A percentile compares a stretch with the other conserved stretches of the same genome.
Evolutionary conservation across 768 basidiomycete genomes (phyloP).

Genomic region (Tricholoma sp.): DNA sequence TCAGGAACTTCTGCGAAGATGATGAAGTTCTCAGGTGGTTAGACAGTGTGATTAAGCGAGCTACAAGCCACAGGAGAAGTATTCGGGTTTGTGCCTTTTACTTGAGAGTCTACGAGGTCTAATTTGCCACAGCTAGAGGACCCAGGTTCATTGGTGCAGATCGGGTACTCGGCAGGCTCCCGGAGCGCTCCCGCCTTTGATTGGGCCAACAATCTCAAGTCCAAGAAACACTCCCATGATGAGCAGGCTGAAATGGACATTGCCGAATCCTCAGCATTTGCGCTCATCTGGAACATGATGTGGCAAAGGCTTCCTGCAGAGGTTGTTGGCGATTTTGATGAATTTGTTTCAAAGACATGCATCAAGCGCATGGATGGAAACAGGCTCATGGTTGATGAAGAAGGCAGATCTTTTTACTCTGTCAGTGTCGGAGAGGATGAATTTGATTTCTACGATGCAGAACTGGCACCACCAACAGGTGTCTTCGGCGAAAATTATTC

Average conservation of each 20-base stretch:
- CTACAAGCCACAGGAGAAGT: no score
- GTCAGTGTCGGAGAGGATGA: neutral
- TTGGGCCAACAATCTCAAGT: constrained; percentile 12
- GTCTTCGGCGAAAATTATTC: constrained; percentile 13
- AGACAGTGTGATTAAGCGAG: no score
- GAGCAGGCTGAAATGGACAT: constrained; percentile 1
- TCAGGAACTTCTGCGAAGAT: no score
- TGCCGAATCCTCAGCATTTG: constrained; percentile 6
- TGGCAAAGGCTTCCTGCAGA: constrained; percentile 7
- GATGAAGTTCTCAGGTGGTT: no score
- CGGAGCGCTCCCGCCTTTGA: constrained; percentile 8
- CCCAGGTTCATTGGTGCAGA: constrained; percentile 7
- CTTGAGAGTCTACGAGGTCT: no score
- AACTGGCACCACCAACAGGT: constrained; percentile 14
- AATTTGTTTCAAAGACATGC: neutral
- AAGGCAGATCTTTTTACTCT: neutral
- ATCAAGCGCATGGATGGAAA: constrained; percentile 1
- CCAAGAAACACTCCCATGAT: neutral
- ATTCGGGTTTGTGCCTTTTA: no score
- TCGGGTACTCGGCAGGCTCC: constrained; percentile 12
- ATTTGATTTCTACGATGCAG: constrained; percentile 8
- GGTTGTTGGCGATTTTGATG: constrained; percentile 4
- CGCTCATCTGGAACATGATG: constrained; percentile 12
- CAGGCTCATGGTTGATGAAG: neutral
- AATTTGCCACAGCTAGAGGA: constrained; percentile 9